Evolutionary conservation across 2,329 filamentous ascomycete genomes (phyloP), one percentile per base, ranked within the genome.

Genomic region (Penicillium sp.): DNA sequence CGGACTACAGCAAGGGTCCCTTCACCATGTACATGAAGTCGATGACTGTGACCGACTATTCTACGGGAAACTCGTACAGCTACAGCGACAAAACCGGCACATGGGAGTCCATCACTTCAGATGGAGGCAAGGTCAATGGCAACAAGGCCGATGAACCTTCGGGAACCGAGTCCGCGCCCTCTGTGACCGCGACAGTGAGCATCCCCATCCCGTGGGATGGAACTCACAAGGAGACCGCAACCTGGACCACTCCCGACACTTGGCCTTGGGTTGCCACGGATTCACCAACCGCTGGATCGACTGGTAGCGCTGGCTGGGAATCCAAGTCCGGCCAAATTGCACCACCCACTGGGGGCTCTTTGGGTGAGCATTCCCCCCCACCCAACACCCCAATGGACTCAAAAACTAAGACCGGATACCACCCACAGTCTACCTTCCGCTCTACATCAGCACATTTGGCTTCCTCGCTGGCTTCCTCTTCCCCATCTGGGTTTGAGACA

Each of bases 11-110:
- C 56, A 70, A 87, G 61, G 93, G 90, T 0, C 95, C 95, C 1
- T 99, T 90, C 78, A 86, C 82, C 62, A 98, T 98, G 93, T 79
- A 84, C 53, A 87, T 98, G 70, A 84, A 89, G 74, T 89, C 84
- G 29, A 76, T 97, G 65, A 80, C 83, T 53, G 85, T 96, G 43
- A 88, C 87, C 51, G 95, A 99, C 79, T 99, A 98, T 79, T 97
- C 93, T 22, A 97, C 93, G 1, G 95, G 95, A 53, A 88, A 84
- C 19, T 80, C 89, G 61, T 99, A 99, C 80, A 81, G 79, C 56
- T 99, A 98, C 78, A 84, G 84, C 63, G 90, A 95, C 72, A 84
- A 82, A 37, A 88, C 84, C 48, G 95, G 95, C 48, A 84, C 81
- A 22, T 96, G 91, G 90, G 70, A 85, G 63, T 93, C 90, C 48